Percentiles rank a stretch among this genome's conserved stretches.
These are phyloP conservation scores for Balakata baccata DNA, from an alignment of 345 rosid genomes.

Conservation along the genomic window DNA sequence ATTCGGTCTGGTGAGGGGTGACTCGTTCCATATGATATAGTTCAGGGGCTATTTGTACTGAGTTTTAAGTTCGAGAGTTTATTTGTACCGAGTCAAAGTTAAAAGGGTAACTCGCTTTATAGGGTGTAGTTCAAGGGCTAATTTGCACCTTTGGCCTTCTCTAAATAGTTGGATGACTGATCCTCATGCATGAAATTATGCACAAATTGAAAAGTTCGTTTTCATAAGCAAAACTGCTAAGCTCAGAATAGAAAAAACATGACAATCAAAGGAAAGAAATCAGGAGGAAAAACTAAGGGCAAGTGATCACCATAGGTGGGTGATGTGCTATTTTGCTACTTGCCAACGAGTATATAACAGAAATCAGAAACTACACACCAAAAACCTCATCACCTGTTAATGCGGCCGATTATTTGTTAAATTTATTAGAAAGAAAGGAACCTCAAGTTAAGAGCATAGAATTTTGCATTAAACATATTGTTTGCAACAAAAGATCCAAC, in stretches of 20 bases:
- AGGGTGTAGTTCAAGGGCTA: too few species aligned
- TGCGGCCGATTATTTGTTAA: background rate
- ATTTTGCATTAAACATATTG: background rate
- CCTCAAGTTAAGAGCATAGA: background rate
- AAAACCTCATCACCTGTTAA: background rate
- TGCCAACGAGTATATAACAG: background rate
- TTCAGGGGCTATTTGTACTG: too few species aligned
- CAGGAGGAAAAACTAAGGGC: background rate
- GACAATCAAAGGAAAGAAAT: background rate
- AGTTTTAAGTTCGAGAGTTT: too few species aligned
- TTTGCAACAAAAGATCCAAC: background rate
- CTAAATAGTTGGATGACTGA: background rate
- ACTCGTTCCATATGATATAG: too few species aligned
- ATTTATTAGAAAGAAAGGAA: background rate
- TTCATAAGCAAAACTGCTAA: background rate
- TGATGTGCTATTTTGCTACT: background rate
- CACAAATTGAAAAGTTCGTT: background rate
- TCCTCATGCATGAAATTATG: background rate
- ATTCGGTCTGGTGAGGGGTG: too few species aligned
- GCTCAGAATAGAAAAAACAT: background rate
- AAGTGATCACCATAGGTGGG: background rate
- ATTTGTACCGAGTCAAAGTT: too few species aligned
- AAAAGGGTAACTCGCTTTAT: too few species aligned
- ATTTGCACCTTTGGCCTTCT: too few species aligned
- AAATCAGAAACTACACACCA: background rate